Evolutionary conservation across 2,329 filamentous ascomycete genomes (phyloP).

Genomic region (Aspergillus carbonarius): DNA sequence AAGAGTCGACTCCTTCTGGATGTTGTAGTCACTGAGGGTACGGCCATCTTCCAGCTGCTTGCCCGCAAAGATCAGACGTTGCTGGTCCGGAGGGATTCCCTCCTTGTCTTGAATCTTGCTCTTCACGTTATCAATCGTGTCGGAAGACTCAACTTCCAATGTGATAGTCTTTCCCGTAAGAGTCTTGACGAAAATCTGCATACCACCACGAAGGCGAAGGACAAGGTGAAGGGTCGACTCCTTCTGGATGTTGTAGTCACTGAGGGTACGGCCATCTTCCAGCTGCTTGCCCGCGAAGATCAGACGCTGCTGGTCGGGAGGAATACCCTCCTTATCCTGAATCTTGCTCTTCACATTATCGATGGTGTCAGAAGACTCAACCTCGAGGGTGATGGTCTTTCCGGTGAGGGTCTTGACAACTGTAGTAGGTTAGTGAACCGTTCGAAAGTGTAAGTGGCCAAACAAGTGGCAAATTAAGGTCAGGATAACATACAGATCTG

Average conservation of each 20-base stretch:
- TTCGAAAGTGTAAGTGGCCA: conserved; percentile 7
- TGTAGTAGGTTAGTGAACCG: conserved; percentile 22
- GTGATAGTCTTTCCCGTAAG: conserved; percentile 88
- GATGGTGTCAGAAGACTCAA: conserved; percentile 78
- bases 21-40: conserved; percentile 93
- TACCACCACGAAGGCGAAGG: conserved; percentile 81
- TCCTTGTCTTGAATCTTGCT: conserved; percentile 79
- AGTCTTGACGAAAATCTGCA: conserved; percentile 60
- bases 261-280: conserved; percentile 86
- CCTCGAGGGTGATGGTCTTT: conserved; percentile 66
- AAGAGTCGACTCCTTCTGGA: conserved; percentile 85
- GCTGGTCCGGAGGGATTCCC: conserved; percentile 91
- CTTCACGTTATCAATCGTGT: conserved; percentile 95
- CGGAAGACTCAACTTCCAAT: conserved; percentile 81
- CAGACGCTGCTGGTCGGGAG: conserved; percentile 90
- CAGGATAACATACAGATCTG: conserved; percentile 57
- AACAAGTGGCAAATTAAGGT: conserved; percentile 10
- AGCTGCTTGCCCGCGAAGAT: conserved; percentile 97
- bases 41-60: conserved; percentile 93
- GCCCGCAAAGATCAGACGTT: conserved; percentile 88
- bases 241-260: conserved; percentile 96
- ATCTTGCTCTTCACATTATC: conserved; percentile 98
- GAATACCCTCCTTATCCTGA: conserved; percentile 96
- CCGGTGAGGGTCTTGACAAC: conserved; percentile 61
- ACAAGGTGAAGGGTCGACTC: conserved; percentile 83